Base-by-base conservation (phyloP, 179 eudicot genomes). In the Beta macrorhiza region DNA sequence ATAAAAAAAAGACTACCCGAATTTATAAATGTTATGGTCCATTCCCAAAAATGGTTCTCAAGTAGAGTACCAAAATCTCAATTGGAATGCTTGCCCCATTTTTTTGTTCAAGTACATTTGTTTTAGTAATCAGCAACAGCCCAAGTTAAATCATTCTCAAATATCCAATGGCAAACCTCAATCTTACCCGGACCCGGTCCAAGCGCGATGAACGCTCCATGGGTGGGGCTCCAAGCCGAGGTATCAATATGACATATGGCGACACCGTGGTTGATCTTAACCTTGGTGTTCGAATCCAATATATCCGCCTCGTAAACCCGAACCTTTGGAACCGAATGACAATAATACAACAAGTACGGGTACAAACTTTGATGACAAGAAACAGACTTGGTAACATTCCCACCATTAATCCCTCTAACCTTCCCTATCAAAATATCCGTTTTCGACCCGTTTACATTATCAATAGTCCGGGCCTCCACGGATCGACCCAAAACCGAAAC, bases 291-390 rank as follows among this genome's bases (percentile, higher is more conserved):
- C 78, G 93, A 84, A 37, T 94, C 96, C 74, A 90, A 79, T 0
- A 94, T 82, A 87, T 94, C 97, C 25, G 94, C 96, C 81, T 91
- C 93, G 83, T 94, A 94, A 32, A 93, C 97, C 85, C 93, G 90
- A 52, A 94, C 98, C 77, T 90, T 91, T 0, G 98, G 98, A 19
- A 94, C 98, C 0, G 98, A 94, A 79, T 94, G 98, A 70, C 98
- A 94, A 47, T 93, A 94, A 73, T 93, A 93, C 37, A 94, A 88
- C 84, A 94, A 74, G 71, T 90, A 94, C 8, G 98, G 98, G 83
- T 80, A 93, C 79, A 94, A 72, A 59, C 90, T 94, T 70, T 94
- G 98, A 64, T 94, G 98, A 65, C 98, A 94, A 1, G 98, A 94
- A 15, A 93, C 98, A 1, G 97, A 90, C 16, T 88, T 78, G 3